These are phyloP conservation scores for Begonia masoniana DNA, from an alignment of 306 rosid species.

Conservation along the genomic window DNA sequence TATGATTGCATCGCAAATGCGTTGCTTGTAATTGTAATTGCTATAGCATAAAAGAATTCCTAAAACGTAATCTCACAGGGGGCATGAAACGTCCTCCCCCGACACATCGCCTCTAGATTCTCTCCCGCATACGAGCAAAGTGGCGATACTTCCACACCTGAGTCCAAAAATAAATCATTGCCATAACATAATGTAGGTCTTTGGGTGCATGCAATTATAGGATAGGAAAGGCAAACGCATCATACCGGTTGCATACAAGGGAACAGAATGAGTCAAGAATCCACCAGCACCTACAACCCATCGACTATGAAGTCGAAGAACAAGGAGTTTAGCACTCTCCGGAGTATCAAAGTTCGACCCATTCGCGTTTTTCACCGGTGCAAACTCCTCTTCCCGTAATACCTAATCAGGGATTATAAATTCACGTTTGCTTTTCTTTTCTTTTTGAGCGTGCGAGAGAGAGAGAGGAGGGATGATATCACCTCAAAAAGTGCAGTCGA, in stretches of 20 bases:
- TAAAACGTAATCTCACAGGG: slow-evolving; percentile 91
- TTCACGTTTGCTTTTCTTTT: neutral
- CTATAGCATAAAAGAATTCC: no score
- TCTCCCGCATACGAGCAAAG: slow-evolving; percentile 92
- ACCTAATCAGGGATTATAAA: slow-evolving; percentile 33
- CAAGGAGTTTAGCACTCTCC: slow-evolving; percentile 86
- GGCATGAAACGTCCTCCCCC: slow-evolving; percentile 97
- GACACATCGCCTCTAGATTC: slow-evolving; percentile 86
- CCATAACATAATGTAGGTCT: neutral
- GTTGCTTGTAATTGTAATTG: no score
- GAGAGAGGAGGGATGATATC: neutral
- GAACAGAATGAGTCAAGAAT: slow-evolving; percentile 96
- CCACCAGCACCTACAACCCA: slow-evolving; percentile 99
- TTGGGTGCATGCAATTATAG: no score
- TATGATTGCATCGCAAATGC: no score
- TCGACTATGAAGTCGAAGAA: slow-evolving; percentile 92
- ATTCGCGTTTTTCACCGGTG: slow-evolving; percentile 89
- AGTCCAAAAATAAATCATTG: slow-evolving; percentile 5
- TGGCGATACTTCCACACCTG: slow-evolving; percentile 97
- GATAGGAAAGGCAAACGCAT: no score
- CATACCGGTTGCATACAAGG: slow-evolving; percentile 78
- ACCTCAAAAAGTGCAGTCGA: slow-evolving; percentile 98
- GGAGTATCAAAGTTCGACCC: slow-evolving; percentile 93
- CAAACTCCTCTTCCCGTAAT: slow-evolving; percentile 89
- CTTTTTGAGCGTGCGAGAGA: no score